Evolutionary conservation across 352 stramenopile genomes (phyloP), one percentile per base, ranked within the genome.

Genomic region (Phytopythium aichiense): DNA sequence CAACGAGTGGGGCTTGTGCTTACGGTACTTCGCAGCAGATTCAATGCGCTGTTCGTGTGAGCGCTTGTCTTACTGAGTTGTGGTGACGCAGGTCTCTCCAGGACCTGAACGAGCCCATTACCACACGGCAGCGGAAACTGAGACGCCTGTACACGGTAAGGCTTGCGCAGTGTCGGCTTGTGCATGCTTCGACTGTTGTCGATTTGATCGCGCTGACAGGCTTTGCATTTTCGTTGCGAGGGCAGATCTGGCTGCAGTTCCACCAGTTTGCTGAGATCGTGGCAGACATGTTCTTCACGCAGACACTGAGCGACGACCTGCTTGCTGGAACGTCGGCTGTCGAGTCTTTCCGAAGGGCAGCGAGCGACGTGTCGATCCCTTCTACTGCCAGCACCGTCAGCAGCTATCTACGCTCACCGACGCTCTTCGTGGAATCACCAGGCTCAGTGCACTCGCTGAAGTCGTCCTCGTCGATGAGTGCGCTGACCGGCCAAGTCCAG

Each of bases 231-330:
- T 25, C 42, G 38, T 51, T n/a, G 56, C 13, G 23, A 55, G 22
- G 55, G n/a, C 60, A 92, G 83, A 89, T 90, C 43, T 92, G 79
- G 81, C 53, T 91, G 5, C 84, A 92, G 56, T 92, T 92, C 50
- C 76, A 91, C 53, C 43, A 88, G 23, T 92, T 91, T 40, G 72
- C 76, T 0, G 84, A 92, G 38, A 63, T 87, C 30, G 48, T 91
- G 15, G 81, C 81, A 0, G 84, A 90, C 35, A 79, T 92, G 38
- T 86, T 83, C 59, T 87, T 90, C 23, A 69, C 69, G 9, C 80
- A 88, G 31, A 68, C 73, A 16, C 74, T 71, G 22, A 71, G 86
- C 42, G 40, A 66, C 1, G 59, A 42, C 7, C 22, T 37, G 5
- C 48, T 23, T 4, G 23, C 48, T 35, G 66, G 63, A 12, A 35